Conservation (phyloP, 352 stramenopile species). For the Phytophthora tubulina region DNA sequence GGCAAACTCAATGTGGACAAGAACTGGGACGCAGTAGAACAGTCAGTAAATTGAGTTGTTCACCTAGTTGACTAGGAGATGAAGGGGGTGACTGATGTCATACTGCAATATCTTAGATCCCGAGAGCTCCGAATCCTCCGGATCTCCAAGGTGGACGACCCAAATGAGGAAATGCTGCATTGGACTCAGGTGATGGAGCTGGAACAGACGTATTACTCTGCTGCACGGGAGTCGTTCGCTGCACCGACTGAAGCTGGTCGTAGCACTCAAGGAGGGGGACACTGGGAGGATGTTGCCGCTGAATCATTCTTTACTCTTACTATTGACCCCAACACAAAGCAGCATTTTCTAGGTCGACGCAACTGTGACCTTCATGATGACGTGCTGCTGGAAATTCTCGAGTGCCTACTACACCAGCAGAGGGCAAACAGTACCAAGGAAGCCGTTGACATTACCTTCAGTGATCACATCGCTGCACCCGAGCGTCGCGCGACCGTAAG, state of each 20-base stretch:
- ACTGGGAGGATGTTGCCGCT: conserved; percentile 54
- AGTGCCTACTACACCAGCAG: conserved; percentile 46
- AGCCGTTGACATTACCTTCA: conserved; percentile 31
- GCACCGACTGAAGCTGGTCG: not conserved
- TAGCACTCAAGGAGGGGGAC: not conserved
- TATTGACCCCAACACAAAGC: conserved; percentile 35
- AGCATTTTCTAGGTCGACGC: conserved; percentile 38
- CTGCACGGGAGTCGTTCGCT: not conserved
- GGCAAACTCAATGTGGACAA: conserved; percentile 78
- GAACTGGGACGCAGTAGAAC: conserved; percentile 43
- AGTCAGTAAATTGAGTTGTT: conserved; percentile 25
- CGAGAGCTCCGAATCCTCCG: conserved; percentile 71
- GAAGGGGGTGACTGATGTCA: not conserved
- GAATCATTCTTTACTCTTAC: conserved; percentile 59
- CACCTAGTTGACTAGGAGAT: not conserved
- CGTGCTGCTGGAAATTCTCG: conserved; percentile 49
- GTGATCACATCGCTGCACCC: conserved; percentile 24
- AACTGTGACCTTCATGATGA: conserved; percentile 36
- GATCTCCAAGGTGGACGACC: conserved; percentile 59
- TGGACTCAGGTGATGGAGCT: conserved; percentile 72
- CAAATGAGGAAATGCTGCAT: conserved; percentile 83
- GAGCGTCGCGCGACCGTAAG: conserved; percentile 17
- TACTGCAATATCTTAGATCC: conserved; percentile 22
- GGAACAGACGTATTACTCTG: conserved; percentile 50
- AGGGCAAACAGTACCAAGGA: conserved; percentile 12